phyloP scores from a whole-genome alignment of 176 grass and related monocot species.

The Saccharum officinarum region DNA sequence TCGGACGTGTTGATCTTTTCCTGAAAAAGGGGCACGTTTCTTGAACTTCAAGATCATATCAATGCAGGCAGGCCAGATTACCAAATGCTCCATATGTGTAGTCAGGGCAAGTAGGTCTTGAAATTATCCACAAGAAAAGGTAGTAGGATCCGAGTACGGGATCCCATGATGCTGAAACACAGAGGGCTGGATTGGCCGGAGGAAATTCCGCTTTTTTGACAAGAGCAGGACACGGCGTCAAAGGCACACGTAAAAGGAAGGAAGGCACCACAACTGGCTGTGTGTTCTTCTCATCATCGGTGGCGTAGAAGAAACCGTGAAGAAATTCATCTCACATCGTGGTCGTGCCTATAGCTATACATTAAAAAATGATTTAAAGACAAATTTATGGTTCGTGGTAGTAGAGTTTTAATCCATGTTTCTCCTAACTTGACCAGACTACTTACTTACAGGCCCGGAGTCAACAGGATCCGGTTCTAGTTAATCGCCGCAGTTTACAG shows the following conservation, averaged over 20 bases:
- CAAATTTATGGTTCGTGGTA: too few species aligned
- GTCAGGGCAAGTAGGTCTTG: neutral
- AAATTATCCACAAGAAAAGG: conserved; percentile 15
- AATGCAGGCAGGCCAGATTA: neutral
- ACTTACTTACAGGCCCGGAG: neutral
- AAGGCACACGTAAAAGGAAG: neutral
- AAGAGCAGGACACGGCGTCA: neutral
- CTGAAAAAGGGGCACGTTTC: neutral
- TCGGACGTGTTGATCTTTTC: conserved; percentile 27
- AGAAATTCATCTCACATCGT: too few species aligned
- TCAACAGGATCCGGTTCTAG: conserved; percentile 1
- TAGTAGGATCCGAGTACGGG: neutral
- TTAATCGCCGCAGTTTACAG: neutral
- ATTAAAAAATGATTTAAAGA: too few species aligned
- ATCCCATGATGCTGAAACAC: neutral
- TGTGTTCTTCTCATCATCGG: conserved; percentile 26
- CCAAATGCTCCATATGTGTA: too few species aligned
- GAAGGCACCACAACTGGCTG: too few species aligned
- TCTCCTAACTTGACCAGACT: conserved; percentile 2
- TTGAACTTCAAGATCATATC: neutral
- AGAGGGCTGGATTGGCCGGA: neutral
- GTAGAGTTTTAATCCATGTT: too few species aligned
- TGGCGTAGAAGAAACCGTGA: too few species aligned
- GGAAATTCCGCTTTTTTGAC: neutral
- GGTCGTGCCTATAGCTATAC: too few species aligned